These are phyloP conservation scores for Rhypophila decipiens DNA, from an alignment of 495 filamentous ascomycete genomes.

Conservation along the genomic window DNA sequence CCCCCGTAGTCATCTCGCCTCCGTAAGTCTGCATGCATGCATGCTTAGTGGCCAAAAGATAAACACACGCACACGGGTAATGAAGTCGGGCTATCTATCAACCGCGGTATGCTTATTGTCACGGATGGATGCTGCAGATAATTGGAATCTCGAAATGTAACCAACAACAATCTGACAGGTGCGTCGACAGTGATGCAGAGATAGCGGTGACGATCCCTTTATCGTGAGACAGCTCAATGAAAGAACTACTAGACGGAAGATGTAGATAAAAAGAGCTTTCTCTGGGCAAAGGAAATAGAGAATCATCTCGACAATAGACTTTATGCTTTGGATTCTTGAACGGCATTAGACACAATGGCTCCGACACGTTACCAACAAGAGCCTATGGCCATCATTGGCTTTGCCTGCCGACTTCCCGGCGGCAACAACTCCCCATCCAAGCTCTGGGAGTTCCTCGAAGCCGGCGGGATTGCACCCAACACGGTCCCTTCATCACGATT, in stretches of 20 bases:
- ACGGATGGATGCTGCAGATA: too few species aligned
- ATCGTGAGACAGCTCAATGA: too few species aligned
- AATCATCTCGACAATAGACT: not conserved
- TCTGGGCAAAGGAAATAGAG: not conserved
- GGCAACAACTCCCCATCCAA: slow-evolving; percentile 21
- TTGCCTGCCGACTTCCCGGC: slow-evolving; percentile 44
- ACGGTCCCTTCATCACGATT: slow-evolving; percentile 33
- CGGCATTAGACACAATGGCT: not conserved
- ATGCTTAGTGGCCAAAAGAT: not conserved
- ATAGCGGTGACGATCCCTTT: too few species aligned
- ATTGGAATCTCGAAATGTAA: too few species aligned
- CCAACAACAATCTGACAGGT: too few species aligned
- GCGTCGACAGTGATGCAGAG: too few species aligned
- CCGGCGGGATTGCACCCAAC: slow-evolving; percentile 29
- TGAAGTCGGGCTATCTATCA: not conserved
- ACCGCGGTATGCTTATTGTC: not conserved
- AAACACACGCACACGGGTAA: not conserved
- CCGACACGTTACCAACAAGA: slow-evolving; percentile 15
- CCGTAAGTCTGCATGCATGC: not conserved
- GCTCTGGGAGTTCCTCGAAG: slow-evolving; percentile 40
- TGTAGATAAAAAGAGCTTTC: too few species aligned
- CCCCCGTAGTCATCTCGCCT: too few species aligned
- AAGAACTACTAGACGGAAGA: too few species aligned
- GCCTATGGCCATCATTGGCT: slow-evolving; percentile 37
- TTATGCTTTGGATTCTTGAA: not conserved